Conservation (phyloP, 2,329 filamentous ascomycete genomes). For the Thermoascus crustaceus region DNA sequence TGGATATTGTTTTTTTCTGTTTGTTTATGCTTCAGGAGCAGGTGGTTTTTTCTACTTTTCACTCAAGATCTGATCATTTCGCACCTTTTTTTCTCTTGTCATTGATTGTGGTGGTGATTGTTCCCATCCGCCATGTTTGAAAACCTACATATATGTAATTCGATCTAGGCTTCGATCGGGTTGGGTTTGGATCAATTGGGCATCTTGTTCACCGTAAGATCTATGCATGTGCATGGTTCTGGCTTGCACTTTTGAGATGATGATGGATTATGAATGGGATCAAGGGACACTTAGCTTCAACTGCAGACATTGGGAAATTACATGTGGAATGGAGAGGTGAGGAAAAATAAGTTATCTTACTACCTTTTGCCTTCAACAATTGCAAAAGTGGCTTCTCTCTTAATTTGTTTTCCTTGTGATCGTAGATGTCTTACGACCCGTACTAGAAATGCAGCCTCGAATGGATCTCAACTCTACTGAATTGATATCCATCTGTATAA, state of each 20-base stretch:
- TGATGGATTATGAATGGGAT: not conserved
- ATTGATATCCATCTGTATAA: no score
- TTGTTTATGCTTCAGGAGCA: not conserved
- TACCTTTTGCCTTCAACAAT: no score
- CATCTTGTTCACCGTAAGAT: not conserved
- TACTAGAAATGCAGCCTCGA: no score
- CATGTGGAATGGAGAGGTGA: no score
- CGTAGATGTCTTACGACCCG: no score
- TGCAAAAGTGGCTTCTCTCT: no score
- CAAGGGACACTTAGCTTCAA: not conserved
- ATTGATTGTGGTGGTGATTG: not conserved
- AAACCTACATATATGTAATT: conserved; percentile 1
- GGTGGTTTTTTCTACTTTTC: not conserved
- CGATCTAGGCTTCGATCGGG: not conserved
- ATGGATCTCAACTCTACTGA: no score
- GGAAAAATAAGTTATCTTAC: not conserved
- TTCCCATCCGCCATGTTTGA: not conserved
- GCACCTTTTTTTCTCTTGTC: conserved; percentile 1
- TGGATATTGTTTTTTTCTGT: no score
- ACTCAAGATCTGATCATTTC: no score
- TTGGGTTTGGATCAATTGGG: not conserved
- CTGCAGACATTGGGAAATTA: no score
- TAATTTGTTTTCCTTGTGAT: no score
- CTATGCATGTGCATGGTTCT: not conserved
- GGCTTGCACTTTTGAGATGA: not conserved